Base-by-base conservation (phyloP, 2,329 filamentous ascomycete genomes). In the Phialophora macrospora region DNA sequence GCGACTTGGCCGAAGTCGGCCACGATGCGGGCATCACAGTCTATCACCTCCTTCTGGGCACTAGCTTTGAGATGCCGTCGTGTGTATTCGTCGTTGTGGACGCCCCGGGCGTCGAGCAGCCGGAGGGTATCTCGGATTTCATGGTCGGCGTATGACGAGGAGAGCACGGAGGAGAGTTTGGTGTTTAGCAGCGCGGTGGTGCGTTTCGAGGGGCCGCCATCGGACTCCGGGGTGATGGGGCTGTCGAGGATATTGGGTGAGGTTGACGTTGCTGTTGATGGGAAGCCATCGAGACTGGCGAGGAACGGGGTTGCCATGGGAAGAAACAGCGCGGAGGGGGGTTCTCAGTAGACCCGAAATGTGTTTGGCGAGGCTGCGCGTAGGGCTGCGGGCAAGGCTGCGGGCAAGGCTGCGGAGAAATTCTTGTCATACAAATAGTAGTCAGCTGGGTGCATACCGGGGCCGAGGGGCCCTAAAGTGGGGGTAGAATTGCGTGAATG, bases 11-110 rank as follows among this genome's bases (percentile, higher is more conserved):
- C 92, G 78, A 98, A 98, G 75, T 97, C 92, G 61, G 87, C 83
- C 65, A 98, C 87, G 69, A 98, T 91, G 70, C 92, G 87, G 57
- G 91, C 93, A 86, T 98, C 97, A 78, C 90, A 93, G 70, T 94
- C 87, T 63, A 98, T 93, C 44, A 97, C 91, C 75, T 98, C 93
- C 76, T 90, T 94, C 75, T 98, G 93, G 4, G 70, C 71, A 60
- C 65, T 64, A 11, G 70, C 63, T 48, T 93, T 88, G 17, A 98
- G 80, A 65, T 91, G 89, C 5, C 94, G 87, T 59, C 95, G 86
- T 2, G 88, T 90, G 70, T 93, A 90, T 9, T 91, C 84, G 12
- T 87, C 91, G 75, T 96, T 97, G 62, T 84, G 81, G 14, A 93
- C 77, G 0, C 84, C 84, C 41, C 91, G 85, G 57, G 86, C 81